phyloP scores from a whole-genome alignment of 2,329 filamentous ascomycete genomes.

The Kalmusia sp. region DNA sequence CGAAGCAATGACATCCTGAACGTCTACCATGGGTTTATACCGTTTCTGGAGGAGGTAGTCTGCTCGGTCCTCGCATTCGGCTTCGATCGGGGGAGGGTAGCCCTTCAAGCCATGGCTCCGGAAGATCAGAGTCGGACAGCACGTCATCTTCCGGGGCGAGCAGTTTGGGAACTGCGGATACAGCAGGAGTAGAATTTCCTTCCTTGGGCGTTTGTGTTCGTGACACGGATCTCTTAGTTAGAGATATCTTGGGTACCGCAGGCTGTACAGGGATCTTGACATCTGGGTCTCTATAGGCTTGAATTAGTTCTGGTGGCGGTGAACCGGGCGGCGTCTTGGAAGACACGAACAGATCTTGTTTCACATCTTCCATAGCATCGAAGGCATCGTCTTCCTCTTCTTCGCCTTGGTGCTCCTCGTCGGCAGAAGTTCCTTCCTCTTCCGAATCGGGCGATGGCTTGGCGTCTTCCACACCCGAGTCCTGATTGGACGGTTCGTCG shows the following conservation, averaged over 20 bases:
- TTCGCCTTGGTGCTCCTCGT: conserved; percentile 6
- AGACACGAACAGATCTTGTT: conserved; percentile 14
- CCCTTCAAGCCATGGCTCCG: conserved; percentile 42
- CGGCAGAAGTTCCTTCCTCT: conserved; percentile 22
- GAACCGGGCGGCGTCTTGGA: conserved; percentile 22
- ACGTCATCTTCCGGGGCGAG: conserved; percentile 43
- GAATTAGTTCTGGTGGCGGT: conserved; percentile 25
- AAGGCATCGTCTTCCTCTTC: conserved; percentile 9
- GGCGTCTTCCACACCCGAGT: conserved; percentile 35
- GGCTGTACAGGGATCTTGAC: conserved; percentile 9
- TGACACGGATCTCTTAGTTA: conserved; percentile 27
- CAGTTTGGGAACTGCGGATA: conserved; percentile 26
- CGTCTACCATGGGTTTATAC: conserved; percentile 52
- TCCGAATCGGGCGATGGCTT: conserved; percentile 32
- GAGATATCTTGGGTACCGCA: conserved; percentile 27
- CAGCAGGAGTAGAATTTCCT: conserved; percentile 31
- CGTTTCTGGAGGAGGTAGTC: conserved; percentile 50
- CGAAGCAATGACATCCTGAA: conserved; percentile 50
- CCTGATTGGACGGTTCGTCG: conserved; percentile 44
- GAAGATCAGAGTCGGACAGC: conserved; percentile 46
- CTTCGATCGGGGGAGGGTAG: conserved; percentile 32
- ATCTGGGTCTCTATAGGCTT: conserved; percentile 17
- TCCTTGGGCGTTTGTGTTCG: conserved; percentile 40
- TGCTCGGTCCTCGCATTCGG: conserved; percentile 49
- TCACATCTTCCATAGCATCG: conserved; percentile 20